Base-by-base conservation (phyloP, 805 yeast species). In the Schizosaccharomyces cryophilus region DNA sequence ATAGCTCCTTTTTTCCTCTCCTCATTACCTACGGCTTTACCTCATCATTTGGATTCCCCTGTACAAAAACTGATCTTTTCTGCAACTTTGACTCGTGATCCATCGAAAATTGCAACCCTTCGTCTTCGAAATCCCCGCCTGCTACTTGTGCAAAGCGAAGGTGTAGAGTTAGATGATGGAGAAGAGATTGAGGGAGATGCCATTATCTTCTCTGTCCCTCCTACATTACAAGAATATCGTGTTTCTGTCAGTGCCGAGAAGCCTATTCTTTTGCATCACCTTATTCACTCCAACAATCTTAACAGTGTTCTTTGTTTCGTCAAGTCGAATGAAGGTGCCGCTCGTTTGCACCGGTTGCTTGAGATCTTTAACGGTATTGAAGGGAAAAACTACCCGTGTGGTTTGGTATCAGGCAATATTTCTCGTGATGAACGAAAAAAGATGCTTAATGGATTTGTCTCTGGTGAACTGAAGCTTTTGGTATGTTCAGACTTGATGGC, bases 61-160 rank as follows among this genome's bases (percentile, higher is more conserved):
- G 6, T 56, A 21, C 83, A 73, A 73, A 79, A 89, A 66, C 75
- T 90, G 69, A 77, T 93, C 2, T 87, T 93, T 68, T 83, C 94
- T 60, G 98, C 99, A 6, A 93, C 99, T 0, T 77, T 93, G 61
- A 87, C 96, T 3, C 83, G 96, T 1, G 95, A 89, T 69, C 86
- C 96, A 0, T 95, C 93, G 35, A 87, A 85, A 68, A 73, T 93
- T 62, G 78, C 90, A 7, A 78, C 80, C 58, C 75, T 93, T 62
- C 80, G 83, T 60, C 78, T 93, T 64, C 74, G 74, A 62, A 77
- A 75, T 65, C 96, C 94, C n/a, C 77, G 83, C 66, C 71, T 93
- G 59, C 74, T 86, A 51, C 81, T 87, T 62, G 83, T 89, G 56
- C 86, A 88, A 63, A 79, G 79, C 60, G 38, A 13, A 47, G 54